Percentiles rank a stretch among this genome's conserved stretches.
These are phyloP conservation scores for Spirogloea muscicola DNA, from an alignment of 139 green algal genomes.

Conservation along the genomic window DNA sequence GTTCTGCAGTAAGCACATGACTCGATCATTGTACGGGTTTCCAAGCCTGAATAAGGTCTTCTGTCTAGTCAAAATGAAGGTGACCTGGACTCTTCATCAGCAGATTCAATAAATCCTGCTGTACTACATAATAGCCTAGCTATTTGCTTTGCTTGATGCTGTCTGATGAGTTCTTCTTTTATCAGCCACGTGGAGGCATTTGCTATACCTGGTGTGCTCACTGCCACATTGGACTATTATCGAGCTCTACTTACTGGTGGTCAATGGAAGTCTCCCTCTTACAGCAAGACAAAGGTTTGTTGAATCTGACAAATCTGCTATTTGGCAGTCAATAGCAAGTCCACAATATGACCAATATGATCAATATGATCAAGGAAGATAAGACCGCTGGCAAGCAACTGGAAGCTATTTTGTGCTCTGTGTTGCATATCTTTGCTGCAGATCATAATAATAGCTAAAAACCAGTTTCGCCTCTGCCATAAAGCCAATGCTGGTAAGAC, in stretches of 20 bases:
- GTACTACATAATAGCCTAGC: not conserved
- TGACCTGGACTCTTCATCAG: not conserved
- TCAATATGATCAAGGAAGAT: not conserved
- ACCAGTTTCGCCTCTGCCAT: too few species aligned
- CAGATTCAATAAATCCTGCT: not conserved
- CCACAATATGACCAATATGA: too few species aligned
- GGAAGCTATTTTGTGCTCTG: too few species aligned
- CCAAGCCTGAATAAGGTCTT: not conserved
- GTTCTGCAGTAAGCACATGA: not conserved
- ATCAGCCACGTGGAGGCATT: conserved; percentile 24
- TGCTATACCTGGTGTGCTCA: not conserved
- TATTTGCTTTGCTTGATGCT: not conserved
- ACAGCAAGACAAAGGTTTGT: not conserved
- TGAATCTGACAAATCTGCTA: too few species aligned
- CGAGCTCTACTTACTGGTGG: conserved; percentile 1
- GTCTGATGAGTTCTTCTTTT: not conserved
- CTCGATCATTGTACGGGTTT: not conserved
- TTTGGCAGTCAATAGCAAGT: too few species aligned
- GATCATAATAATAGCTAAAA: too few species aligned
- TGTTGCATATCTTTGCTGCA: too few species aligned
- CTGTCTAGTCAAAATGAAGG: not conserved
- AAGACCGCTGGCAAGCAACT: not conserved
- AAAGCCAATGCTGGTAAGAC: too few species aligned
- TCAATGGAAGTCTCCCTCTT: not conserved
- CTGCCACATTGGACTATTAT: conserved; percentile 6